Evolutionary conservation across 2,329 filamentous ascomycete genomes (phyloP), one percentile per base, ranked within the genome.

Genomic region (Stagonosporopsis rhizophila): DNA sequence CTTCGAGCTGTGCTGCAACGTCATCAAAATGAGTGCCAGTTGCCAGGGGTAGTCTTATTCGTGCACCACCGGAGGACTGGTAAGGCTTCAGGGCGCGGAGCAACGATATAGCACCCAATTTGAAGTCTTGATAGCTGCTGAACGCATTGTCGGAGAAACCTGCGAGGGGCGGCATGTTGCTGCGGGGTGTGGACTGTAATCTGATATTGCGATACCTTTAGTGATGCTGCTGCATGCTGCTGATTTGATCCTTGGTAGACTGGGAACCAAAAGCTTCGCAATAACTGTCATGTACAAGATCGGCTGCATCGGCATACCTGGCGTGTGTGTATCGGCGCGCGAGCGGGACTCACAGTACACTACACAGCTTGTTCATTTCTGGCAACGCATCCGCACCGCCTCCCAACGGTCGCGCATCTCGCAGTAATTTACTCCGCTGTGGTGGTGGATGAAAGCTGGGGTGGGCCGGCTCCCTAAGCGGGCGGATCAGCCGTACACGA

Each of bases 11-110:
- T 5, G 72, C 72, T 8, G 72, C 72, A 22, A 72, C 59, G 40
- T 75, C 70, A 52, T 75, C 72, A 17, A 75, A 75, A 47, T 75
- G 72, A 2, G 72, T 75, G 11, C 72, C 72, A 9, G 69, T 75
- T 14, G 56, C 60, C 14, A 75, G 47, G 3, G 70, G 68, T 1
- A 75, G 67, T 47, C 51, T 66, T 30, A 75, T 70, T 4, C 72
- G 64, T 7, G 72, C 72, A 28, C 72, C 69, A n/a, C 65, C 63
- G 0, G 64, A 52, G 3, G 71, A 73, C 17, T 73, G 72, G 12
- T 73, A 72, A 2, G 68, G 68, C 40, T 64, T 64, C 1, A 74
- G 49, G 15, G 65, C 61, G 17, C 59, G 61, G 9, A 75, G 61
- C 2, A 75, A 49, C 2, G 68, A 45, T 9, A 66, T 35, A 12